phyloP scores from a whole-genome alignment of 2,329 filamentous ascomycete genomes.

The Colletotrichum acutatum region DNA sequence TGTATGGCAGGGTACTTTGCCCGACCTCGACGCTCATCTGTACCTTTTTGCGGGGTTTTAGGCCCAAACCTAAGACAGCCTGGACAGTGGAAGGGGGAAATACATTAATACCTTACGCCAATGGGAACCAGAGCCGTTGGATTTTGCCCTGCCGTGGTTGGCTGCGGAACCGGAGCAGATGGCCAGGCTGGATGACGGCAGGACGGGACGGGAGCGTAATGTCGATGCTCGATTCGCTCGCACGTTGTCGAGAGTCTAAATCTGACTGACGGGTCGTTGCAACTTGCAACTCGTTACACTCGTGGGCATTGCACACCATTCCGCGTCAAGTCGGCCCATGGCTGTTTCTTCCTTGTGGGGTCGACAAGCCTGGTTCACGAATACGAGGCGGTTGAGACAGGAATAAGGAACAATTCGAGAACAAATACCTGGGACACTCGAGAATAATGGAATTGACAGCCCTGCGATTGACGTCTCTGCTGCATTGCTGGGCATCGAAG shows the following conservation, averaged over 20 bases:
- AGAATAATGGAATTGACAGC: background rate
- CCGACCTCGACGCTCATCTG: background rate
- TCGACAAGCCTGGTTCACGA: background rate
- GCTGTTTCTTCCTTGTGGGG: background rate
- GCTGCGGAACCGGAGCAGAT: background rate
- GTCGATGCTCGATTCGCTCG: background rate
- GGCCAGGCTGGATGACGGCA: background rate
- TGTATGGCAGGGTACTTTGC: background rate
- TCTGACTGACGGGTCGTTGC: background rate
- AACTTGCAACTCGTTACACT: background rate
- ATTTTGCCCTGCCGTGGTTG: background rate
- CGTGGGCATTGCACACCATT: background rate
- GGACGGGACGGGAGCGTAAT: background rate
- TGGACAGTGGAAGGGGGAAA: background rate
- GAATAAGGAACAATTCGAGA: conserved; percentile 24
- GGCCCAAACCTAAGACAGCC: background rate
- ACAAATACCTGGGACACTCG: conserved; percentile 7
- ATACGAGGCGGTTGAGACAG: conserved; percentile 15
- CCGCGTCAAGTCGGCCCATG: background rate
- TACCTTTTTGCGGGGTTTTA: conserved; percentile 6
- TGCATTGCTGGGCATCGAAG: background rate
- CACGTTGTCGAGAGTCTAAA: background rate
- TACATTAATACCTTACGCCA: background rate
- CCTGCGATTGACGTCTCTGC: background rate
- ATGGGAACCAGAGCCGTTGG: background rate